Percentiles rank a stretch among this genome's conserved stretches.
These are phyloP conservation scores for Heterobasidion irregulare DNA, from an alignment of 1,284 basidiomycete genomes.

Conservation along the genomic window DNA sequence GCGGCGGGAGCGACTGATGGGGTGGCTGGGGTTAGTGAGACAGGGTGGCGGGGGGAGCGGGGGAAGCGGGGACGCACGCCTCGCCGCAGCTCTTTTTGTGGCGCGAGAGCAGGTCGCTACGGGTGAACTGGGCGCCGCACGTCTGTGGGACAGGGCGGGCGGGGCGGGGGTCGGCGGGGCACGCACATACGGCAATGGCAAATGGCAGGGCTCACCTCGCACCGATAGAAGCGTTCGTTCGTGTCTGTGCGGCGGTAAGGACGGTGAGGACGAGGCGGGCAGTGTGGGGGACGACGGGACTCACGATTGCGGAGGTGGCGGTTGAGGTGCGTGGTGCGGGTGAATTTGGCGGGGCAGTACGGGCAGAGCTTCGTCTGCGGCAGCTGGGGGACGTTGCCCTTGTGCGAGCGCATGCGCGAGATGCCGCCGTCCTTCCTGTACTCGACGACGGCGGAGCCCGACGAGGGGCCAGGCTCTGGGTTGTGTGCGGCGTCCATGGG, in stretches of 20 bases:
- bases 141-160: slow-evolving; percentile 21
- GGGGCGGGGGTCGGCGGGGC: not conserved
- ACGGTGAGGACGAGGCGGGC: not conserved
- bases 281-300: not conserved
- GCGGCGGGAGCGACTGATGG: slow-evolving; percentile 28
- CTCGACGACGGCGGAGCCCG: slow-evolving; percentile 4
- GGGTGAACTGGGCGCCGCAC: slow-evolving; percentile 46
- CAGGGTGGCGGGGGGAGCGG: not conserved
- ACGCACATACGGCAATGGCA: not conserved
- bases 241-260: slow-evolving; percentile 5
- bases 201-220: slow-evolving; percentile 7
- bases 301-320: slow-evolving; percentile 37
- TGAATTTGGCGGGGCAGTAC: slow-evolving; percentile 49
- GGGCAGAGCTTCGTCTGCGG: slow-evolving; percentile 44
- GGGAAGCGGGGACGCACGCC: slow-evolving; percentile 29
- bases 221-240: slow-evolving; percentile 12
- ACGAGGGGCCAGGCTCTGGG: not conserved
- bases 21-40: slow-evolving; percentile 2
- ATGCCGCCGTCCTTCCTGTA: slow-evolving; percentile 14
- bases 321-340: slow-evolving; percentile 48
- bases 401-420: slow-evolving; percentile 25
- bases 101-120: slow-evolving; percentile 48
- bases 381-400: slow-evolving; percentile 25
- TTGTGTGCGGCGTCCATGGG: not conserved
- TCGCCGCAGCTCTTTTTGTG: slow-evolving; percentile 51